Base-by-base conservation (phyloP, 179 eudicot species). In the Actinidia arguta region DNA sequence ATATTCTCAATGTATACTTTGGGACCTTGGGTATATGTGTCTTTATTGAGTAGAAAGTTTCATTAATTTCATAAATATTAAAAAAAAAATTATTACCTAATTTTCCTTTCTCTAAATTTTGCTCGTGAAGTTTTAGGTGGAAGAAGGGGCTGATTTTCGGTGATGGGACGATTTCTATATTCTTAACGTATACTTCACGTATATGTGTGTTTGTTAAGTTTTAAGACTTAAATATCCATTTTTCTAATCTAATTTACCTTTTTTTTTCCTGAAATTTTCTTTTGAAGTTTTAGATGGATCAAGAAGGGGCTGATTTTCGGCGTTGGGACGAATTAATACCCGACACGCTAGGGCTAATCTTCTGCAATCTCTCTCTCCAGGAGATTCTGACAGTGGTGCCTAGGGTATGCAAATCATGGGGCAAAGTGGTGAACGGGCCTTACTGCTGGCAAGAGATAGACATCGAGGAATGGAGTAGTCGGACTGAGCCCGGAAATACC, bases 381-480 rank as follows among this genome's bases (percentile, higher is more conserved):
- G 96, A 94, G 66, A 82, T 77, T 16, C 69, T 94, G 0, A 88
- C 92, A 44, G 94, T 93, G 74, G 87, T 94, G 67, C 95, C 98
- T 4, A 84, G 89, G 80, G 94, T 94, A 16, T 94, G 96, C 86
- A 93, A 91, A 82, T 85, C 98, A 22, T 94, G 98, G 98, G 81
- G 81, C 48, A 89, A 81, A 86, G 94, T 89, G 27, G 93, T 89
- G 22, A 87, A 50, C 36, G 98, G 94, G 42, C 96, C 96, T 81
- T 94, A 93, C 82, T 93, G 93, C 83, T 94, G 98, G 98, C 93
- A 88, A 86, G 92, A 85, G 78, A 91, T 94, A 4, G 93, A 94
- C 85, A 86, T 94, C 83, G 93, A 90, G 81, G 90, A 94, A 7
- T 94, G 96, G 93, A 90, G 94, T 74, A 74, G 80, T 58, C 68